phyloP scores from a whole-genome alignment of 176 grass and related monocot species.

The Zoysia japonica region DNA sequence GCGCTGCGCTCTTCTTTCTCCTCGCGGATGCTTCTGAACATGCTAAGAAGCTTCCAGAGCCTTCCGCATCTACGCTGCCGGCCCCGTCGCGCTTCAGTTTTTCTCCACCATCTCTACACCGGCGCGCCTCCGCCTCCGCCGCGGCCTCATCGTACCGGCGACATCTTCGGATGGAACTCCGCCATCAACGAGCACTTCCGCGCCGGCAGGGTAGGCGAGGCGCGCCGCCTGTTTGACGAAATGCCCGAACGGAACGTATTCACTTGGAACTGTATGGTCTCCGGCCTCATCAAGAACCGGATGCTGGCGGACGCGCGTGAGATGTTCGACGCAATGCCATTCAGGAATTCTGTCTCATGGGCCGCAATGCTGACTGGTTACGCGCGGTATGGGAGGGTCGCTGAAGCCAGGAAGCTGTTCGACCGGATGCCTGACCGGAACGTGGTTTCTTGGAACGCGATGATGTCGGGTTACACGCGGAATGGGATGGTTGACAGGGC shows the following conservation, averaged over 20 bases:
- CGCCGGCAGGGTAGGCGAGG: conserved; percentile 43
- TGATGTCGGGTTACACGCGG: conserved; percentile 49
- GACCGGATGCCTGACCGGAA: conserved; percentile 51
- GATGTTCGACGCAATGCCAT: conserved; percentile 61
- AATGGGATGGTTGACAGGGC: conserved; percentile 49
- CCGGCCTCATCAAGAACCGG: conserved; percentile 45
- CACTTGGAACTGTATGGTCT: conserved; percentile 66
- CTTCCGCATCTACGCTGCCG: conserved; percentile 19
- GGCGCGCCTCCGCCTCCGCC: background rate
- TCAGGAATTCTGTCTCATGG: conserved; percentile 56
- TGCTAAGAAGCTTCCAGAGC: conserved; percentile 46
- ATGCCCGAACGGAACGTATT: conserved; percentile 58
- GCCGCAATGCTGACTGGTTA: conserved; percentile 53
- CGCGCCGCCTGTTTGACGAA: conserved; percentile 53
- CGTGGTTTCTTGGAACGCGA: conserved; percentile 67
- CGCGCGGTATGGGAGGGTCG: conserved; percentile 42
- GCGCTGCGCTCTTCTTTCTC: background rate
- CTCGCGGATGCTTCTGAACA: conserved; percentile 14
- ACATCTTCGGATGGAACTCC: conserved; percentile 49
- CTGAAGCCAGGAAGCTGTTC: conserved; percentile 57
- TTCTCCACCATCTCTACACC: background rate
- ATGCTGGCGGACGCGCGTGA: conserved; percentile 50
- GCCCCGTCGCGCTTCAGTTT: background rate
- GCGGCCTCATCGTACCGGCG: background rate
- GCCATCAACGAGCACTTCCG: conserved; percentile 46